These are phyloP conservation scores for Epichloe gansuensis DNA, from an alignment of 2,329 filamentous ascomycete genomes.

Conservation along the genomic window DNA sequence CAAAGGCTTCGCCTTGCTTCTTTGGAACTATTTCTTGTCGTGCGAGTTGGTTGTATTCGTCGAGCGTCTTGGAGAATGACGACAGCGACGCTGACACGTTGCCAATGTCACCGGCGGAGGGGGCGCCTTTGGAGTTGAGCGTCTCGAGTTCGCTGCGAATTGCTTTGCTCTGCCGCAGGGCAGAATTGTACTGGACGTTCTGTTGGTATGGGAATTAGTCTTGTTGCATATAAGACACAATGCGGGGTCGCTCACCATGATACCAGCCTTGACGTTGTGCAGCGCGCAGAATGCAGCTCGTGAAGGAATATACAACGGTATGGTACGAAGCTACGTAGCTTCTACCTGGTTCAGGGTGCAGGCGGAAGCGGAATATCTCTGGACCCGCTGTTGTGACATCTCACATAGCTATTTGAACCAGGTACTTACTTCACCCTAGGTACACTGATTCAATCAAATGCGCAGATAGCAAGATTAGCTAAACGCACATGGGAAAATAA, in stretches of 20 bases:
- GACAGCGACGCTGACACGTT: conserved; percentile 69
- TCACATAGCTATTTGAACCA: no score
- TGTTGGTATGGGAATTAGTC: conserved; percentile 18
- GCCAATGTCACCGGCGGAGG: conserved; percentile 45
- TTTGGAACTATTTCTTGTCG: conserved; percentile 80
- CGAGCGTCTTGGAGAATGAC: conserved; percentile 75
- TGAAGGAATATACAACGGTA: not conserved
- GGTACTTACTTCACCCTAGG: no score
- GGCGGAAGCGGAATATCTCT: no score
- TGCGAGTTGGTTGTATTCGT: conserved; percentile 79
- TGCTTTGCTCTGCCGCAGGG: conserved; percentile 71
- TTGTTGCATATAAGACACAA: no score
- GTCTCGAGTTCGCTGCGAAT: conserved; percentile 65
- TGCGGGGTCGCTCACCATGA: not conserved
- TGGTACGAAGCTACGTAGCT: not conserved
- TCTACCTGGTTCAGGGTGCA: no score
- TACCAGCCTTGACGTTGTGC: not conserved
- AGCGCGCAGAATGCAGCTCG: not conserved
- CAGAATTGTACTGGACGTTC: conserved; percentile 80
- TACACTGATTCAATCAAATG: no score
- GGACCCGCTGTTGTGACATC: no score
- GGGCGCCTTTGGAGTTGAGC: conserved; percentile 51
- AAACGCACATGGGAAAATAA: no score
- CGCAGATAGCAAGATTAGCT: no score
- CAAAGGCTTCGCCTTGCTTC: conserved; percentile 83